Conservation (phyloP, 768 basidiomycete species). For the Lactarius akahatsu region DNA sequence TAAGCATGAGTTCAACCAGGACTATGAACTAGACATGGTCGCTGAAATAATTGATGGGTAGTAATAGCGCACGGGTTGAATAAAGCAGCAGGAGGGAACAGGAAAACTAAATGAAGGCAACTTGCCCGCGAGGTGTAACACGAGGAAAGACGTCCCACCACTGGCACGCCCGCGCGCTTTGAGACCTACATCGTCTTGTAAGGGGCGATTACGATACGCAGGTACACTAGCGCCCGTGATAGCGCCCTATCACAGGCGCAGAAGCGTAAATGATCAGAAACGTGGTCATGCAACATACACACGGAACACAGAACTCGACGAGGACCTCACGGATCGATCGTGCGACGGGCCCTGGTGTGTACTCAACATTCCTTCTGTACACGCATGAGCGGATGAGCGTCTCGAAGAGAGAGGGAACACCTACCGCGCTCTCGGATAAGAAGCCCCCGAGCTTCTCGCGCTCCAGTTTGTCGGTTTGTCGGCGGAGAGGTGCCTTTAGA, state of each 20-base stretch:
- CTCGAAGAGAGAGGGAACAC: constrained; percentile 27
- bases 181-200: constrained; percentile 71
- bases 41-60: no score
- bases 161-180: constrained; percentile 58
- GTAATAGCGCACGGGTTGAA: no score
- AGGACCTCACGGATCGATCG: constrained; percentile 72
- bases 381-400: background rate
- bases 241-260: constrained; percentile 74
- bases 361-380: constrained; percentile 44
- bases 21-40: no score
- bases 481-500: constrained; percentile 72
- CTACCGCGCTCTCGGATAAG: constrained; percentile 64
- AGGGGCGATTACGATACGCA: constrained; percentile 88
- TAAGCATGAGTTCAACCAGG: no score
- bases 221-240: constrained; percentile 41
- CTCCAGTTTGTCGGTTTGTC: constrained; percentile 53
- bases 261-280: constrained; percentile 82
- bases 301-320: constrained; percentile 74
- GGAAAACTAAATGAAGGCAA: no score
- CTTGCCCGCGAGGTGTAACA: constrained; percentile 41
- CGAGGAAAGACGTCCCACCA: constrained; percentile 80
- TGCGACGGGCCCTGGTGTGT: constrained; percentile 78
- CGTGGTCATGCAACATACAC: constrained; percentile 74
- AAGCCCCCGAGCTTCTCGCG: constrained; percentile 85
- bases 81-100: no score